Evolutionary conservation across 192 early-diverging fungal genomes (phyloP).

Genomic region (Thoreauomyces humboldtii): DNA sequence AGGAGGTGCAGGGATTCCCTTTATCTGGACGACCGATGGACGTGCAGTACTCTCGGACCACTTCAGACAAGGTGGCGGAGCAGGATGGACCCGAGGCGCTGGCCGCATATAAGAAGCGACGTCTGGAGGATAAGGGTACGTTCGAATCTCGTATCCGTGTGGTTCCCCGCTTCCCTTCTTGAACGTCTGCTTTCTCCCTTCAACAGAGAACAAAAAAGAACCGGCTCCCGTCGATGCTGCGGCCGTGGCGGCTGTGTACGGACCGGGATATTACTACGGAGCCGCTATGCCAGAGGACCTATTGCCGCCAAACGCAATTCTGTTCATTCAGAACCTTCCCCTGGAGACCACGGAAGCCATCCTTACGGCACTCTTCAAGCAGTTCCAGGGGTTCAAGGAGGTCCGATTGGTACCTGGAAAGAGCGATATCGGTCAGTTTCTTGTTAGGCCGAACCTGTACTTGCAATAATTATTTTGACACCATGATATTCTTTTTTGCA

Average conservation of each 20-base stretch:
- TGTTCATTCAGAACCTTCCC: constrained; percentile 90
- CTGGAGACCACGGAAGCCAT: constrained; percentile 62
- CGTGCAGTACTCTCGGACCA: constrained; percentile 50
- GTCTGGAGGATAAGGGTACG: constrained; percentile 64
- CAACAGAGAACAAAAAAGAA: constrained; percentile 8
- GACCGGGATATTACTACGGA: constrained; percentile 24
- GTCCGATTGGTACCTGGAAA: constrained; percentile 91
- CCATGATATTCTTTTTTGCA: constrained; percentile 21
- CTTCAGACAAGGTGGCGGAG: constrained; percentile 57
- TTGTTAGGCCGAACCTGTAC: neutral
- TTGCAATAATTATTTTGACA: neutral
- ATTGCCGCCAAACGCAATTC: constrained; percentile 86
- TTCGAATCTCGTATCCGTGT: no score
- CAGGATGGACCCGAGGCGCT: constrained; percentile 56
- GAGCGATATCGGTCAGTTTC: constrained; percentile 66
- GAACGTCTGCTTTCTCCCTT: neutral
- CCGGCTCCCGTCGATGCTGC: constrained; percentile 18
- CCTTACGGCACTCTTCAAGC: constrained; percentile 69
- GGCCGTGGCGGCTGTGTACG: constrained; percentile 23
- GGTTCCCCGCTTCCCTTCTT: neutral
- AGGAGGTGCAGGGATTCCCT: constrained; percentile 80
- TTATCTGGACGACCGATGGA: constrained; percentile 83
- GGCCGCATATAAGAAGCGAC: constrained; percentile 60
- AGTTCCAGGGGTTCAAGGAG: constrained; percentile 91
- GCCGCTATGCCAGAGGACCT: constrained; percentile 61